Base-by-base conservation (phyloP, 352 stramenopile genomes). In the Phytophthora cryptogea region DNA sequence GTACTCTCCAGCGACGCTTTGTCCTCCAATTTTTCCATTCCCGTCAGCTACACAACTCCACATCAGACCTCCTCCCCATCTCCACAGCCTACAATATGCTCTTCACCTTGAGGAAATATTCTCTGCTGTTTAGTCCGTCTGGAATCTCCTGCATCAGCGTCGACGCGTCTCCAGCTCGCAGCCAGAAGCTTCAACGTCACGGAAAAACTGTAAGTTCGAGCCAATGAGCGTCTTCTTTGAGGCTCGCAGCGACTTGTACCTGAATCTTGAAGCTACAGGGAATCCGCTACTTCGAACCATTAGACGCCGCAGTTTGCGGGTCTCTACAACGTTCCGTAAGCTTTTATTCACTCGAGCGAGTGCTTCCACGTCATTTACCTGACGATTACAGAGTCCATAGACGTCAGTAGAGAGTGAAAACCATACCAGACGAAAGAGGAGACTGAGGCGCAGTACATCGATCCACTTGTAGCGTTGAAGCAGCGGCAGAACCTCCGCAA, bases 391-490 rank as follows among this genome's bases (percentile, higher is more conserved):
- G 14, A 10, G 30, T 20, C 11, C 17, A 16, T 23, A 49, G 16
- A 49, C 23, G 28, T 59, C 28, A 58, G 50, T 54, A 41, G 0
- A 35, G 1, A 17, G 5, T 20, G 8, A 58, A 45, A 20, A 11
- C n/a, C 2, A 47, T n/a, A 48, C 13, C n/a, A 14, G 33, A n/a
- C 0, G 14, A 36, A 47, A 16, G 30, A 45, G 26, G 16, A 60
- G 3, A 43, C 0, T 5, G 4, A 23, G 10, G 30, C 6, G 6
- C 13, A 39, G 52, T 33, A 88, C 80, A 41, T 88, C 47, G 0
- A 89, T 13, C 78, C 74, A 89, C 41, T 54, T 52, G 5, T 59
- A 47, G 14, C 59, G 64, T 10, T 79, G 35, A 8, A 89, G 50
- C n/a, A 89, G 23, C 9, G 32, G 36, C 17, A 88, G 57, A 58